Evolutionary conservation across 2,329 filamentous ascomycete species (phyloP), one percentile per base, ranked within the genome.

Genomic region (Aspergillus sp.): DNA sequence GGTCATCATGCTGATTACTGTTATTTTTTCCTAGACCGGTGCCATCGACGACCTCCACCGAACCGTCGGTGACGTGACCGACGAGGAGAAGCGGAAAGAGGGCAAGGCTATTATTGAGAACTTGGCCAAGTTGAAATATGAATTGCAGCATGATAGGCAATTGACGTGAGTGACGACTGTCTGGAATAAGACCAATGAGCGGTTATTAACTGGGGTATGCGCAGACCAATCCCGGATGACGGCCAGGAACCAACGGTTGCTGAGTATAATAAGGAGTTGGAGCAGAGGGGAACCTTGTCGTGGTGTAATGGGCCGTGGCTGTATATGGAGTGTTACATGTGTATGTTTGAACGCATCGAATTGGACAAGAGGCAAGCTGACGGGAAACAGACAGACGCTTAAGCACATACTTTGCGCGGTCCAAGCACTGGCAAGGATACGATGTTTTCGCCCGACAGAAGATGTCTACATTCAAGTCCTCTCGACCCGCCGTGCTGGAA

Each of bases 31-130:
- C 20, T 53, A 94, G 88, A 97, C 93, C 13, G 83, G 90, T 65
- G 88, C 86, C 48, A 93, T 98, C 61, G 91, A 98, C 66, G 91
- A 97, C 67, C 78, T 95, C n/a, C 90, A 95, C 72, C 86, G 87
- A 13, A 68, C 67, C 2, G 63, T 72, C 4, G 60, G 58, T 22
- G 55, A 65, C 30, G 60, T 70, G 32, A 81, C 88, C 45, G 69
- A 82, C 7, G 60, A 66, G 7, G 70, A 81, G 50, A 86, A 85
- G 63, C 70, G 77, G 30, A 79, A 80, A 20, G 93, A 97, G 68
- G 93, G 93, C 60, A 96, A 96, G 75, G 76, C 74, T 59, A 90
- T 98, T 51, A 79, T 95, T 38, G 82, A 86, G 63, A 80, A 86
- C 56, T 77, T 98, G 10, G 85, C 85, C 4, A 80, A 78, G 55